phyloP scores from a whole-genome alignment of 768 basidiomycete species.

The Termitomyces sp. region DNA sequence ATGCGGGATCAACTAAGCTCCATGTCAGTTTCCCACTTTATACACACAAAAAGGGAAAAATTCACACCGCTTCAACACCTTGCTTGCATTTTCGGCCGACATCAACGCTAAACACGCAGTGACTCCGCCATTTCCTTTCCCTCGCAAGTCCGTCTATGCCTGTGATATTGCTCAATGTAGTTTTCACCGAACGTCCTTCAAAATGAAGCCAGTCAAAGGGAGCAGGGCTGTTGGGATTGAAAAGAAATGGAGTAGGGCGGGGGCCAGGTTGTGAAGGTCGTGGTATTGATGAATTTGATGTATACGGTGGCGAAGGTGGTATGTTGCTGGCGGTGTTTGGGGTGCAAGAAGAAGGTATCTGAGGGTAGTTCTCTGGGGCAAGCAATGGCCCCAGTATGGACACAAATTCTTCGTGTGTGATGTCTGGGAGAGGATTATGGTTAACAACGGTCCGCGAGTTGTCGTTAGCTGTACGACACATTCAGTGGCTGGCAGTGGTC shows the following conservation, averaged over 20 bases:
- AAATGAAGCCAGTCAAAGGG: constrained; percentile 89
- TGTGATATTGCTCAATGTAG: constrained; percentile 70
- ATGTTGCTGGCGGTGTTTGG: constrained; percentile 24
- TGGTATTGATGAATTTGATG: constrained; percentile 21
- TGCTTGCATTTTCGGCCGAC: constrained; percentile 69
- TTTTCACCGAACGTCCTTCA: constrained; percentile 76
- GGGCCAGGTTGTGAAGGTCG: constrained; percentile 26
- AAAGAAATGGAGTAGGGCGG: constrained; percentile 26
- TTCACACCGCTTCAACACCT: constrained; percentile 73
- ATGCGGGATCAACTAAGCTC: constrained; percentile 66
- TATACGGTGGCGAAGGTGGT: constrained; percentile 30
- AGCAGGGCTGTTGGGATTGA: constrained; percentile 56
- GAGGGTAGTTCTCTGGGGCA: constrained; percentile 71
- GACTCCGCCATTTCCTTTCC: constrained; percentile 79
- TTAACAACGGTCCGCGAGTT: constrained; percentile 70
- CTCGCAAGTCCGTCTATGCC: constrained; percentile 79
- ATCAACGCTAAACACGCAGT: constrained; percentile 79
- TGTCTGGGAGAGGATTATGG: constrained; percentile 83
- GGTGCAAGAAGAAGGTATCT: constrained; percentile 24
- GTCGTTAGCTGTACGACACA: constrained; percentile 39
- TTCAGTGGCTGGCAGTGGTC: background rate
- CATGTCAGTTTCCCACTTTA: constrained; percentile 7
- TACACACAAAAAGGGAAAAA: constrained; percentile 6
- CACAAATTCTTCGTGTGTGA: constrained; percentile 85
- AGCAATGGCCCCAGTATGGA: constrained; percentile 74